Percentiles rank a stretch among this genome's conserved stretches.
These are phyloP conservation scores for Alternaria brassicae DNA, from an alignment of 2,329 filamentous ascomycete species.

Conservation along the genomic window DNA sequence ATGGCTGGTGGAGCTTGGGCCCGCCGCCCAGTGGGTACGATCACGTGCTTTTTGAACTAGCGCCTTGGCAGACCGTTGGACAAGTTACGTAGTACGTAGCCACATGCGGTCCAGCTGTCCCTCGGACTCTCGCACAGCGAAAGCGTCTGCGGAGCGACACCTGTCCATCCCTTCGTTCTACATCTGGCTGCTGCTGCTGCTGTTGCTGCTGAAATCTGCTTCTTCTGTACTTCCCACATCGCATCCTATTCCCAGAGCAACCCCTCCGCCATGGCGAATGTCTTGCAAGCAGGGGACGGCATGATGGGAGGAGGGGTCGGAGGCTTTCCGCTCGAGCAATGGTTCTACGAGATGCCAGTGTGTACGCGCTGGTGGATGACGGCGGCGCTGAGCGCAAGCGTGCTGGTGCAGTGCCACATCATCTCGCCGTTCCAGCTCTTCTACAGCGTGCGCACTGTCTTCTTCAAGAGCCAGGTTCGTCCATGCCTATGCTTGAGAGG, in stretches of 20 bases:
- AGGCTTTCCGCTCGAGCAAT: slow-evolving; percentile 85
- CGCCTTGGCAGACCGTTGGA: slow-evolving; percentile 25
- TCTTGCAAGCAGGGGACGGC: slow-evolving; percentile 52
- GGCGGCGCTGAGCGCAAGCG: slow-evolving; percentile 84
- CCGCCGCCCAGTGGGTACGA: too few species aligned
- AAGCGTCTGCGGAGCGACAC: slow-evolving; percentile 10
- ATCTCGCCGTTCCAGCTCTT: slow-evolving; percentile 94
- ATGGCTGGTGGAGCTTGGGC: too few species aligned
- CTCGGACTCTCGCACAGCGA: not conserved
- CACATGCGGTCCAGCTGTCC: slow-evolving; percentile 16
- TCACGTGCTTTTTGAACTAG: slow-evolving; percentile 9
- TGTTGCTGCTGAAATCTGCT: not conserved
- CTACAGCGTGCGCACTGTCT: slow-evolving; percentile 93
- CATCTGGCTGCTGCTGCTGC: not conserved
- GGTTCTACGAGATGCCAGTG: slow-evolving; percentile 98
- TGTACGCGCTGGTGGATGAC: slow-evolving; percentile 98
- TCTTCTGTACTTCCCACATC: too few species aligned
- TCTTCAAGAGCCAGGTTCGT: slow-evolving; percentile 85
- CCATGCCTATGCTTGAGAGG: not conserved
- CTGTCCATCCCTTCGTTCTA: slow-evolving; percentile 19
- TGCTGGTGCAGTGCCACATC: slow-evolving; percentile 91
- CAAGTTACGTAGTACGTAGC: slow-evolving; percentile 47
- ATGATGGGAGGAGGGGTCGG: slow-evolving; percentile 61
- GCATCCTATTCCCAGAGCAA: not conserved
- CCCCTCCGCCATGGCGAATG: slow-evolving; percentile 52